Percentiles rank a stretch among this genome's conserved stretches.
Evolutionary conservation across 148 eudicot genomes (phyloP).

Genomic region (Pouteria glomerata): DNA sequence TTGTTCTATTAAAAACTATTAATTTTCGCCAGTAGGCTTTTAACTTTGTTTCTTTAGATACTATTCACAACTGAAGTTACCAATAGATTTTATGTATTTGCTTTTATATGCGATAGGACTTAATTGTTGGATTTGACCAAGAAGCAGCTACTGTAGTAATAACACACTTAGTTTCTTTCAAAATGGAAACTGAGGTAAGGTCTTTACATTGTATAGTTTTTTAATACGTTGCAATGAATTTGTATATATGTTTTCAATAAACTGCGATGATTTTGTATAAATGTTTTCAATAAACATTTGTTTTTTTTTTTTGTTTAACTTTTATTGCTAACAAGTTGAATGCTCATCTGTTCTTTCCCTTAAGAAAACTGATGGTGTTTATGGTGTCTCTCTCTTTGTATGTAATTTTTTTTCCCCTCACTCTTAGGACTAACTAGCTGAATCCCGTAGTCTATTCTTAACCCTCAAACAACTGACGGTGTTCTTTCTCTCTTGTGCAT

Average conservation of each 20-base stretch:
- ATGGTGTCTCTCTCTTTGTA: not conserved
- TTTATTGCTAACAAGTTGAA: not conserved
- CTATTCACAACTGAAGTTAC: not conserved
- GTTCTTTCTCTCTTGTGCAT: no score
- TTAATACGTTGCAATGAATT: not conserved
- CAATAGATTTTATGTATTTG: not conserved
- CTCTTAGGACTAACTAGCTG: no score
- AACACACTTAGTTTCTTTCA: constrained; percentile 87
- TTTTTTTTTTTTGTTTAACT: not conserved
- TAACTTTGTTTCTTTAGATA: constrained; percentile 1
- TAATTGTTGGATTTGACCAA: constrained; percentile 96
- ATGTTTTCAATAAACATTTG: not conserved
- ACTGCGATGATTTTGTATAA: not conserved
- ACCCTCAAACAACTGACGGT: no score
- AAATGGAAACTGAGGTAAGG: constrained; percentile 94
- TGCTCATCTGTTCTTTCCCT: not conserved
- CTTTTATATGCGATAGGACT: constrained; percentile 41
- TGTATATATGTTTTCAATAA: not conserved
- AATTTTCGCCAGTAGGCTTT: not conserved
- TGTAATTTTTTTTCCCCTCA: no score
- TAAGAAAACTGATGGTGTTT: not conserved
- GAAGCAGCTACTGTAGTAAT: constrained; percentile 93
- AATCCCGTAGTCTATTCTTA: no score
- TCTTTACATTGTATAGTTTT: not conserved
- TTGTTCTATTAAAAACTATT: not conserved